phyloP scores from a whole-genome alignment of 441 rosid species.

The Eutrema salsugineum region DNA sequence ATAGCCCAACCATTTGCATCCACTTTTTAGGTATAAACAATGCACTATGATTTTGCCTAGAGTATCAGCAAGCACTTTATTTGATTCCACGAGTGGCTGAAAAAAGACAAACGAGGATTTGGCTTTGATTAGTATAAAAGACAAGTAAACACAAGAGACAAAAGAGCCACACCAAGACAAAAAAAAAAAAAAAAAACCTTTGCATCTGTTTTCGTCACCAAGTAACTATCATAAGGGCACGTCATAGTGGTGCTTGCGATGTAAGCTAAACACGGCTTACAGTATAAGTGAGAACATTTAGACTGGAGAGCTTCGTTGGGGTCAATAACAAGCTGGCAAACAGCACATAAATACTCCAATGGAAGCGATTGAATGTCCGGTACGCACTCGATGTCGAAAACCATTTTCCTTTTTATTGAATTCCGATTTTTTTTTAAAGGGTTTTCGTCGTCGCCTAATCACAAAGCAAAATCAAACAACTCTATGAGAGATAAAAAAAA shows the following conservation, averaged over 20 bases:
- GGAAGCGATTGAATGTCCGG: constrained; percentile 65
- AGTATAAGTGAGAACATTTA: constrained; percentile 75
- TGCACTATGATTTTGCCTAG: constrained; percentile 58
- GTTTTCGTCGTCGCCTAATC: not conserved
- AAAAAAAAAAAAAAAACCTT: constrained; percentile 41
- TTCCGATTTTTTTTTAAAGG: not conserved
- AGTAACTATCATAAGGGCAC: constrained; percentile 80
- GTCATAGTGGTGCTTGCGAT: constrained; percentile 57
- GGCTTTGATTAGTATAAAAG: not conserved
- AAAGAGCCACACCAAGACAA: not conserved
- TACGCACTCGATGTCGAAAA: constrained; percentile 58
- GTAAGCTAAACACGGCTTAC: constrained; percentile 70
- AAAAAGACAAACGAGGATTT: not conserved
- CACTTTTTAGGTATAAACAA: constrained; percentile 72
- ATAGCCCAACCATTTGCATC: constrained; percentile 78
- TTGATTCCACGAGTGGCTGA: constrained; percentile 71
- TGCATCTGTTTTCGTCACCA: constrained; percentile 82
- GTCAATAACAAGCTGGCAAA: constrained; percentile 68
- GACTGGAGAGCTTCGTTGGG: constrained; percentile 85
- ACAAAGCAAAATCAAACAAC: not conserved
- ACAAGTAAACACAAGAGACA: too few relatives aligned
- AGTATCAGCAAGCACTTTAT: constrained; percentile 59
- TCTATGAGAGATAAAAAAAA: not conserved
- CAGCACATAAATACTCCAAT: constrained; percentile 83
- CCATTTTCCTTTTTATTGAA: constrained; percentile 34